Evolutionary conservation across 2,329 filamentous ascomycete genomes (phyloP), one percentile per base, ranked within the genome.

Genomic region (Colletotrichum salicis): DNA sequence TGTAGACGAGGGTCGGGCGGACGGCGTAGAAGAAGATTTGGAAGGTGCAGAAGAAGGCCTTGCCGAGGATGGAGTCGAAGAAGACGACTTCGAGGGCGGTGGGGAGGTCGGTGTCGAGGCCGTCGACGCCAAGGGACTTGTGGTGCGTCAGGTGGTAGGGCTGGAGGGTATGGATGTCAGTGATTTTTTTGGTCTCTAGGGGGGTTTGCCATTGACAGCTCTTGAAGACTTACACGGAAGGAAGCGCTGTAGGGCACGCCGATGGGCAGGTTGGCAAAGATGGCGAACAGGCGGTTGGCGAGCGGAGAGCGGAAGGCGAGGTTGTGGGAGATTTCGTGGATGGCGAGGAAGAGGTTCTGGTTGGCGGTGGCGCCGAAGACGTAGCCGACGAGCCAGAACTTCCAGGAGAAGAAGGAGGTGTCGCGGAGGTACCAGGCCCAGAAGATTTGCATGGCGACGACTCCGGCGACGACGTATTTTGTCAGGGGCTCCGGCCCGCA

Each of bases 1-100:
- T 90, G 88, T 97, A 97, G 77, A 99, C 89, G 84, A 95, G 92
- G 93, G 98, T 97, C 73, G 96, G 96, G 19, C 96, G 94, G 62
- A 99, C 84, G 78, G 96, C 96, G 86, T 99, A 99, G 89, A 99
- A 99, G 80, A 99, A 89, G 82, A 99, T 98, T 84, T 99, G 96
- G 86, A 98, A 99, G 76, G 96, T 99, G 85, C 93, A 96, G 89
- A 99, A 99, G 87, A 99, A 99, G 76, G 96, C 92, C 85, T 99
- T 99, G 81, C 96, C 96, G 22, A 96, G 90, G 77, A 99, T 92
- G 8, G 95, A 98, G 86, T 99, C 94, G 78, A 99, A 92, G 81
- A 99, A 93, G 80, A 97, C 84, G 74, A 95, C 96, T 85, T 99
- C 96, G 62, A 98, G 83, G 60, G 94, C 91, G 22, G 96, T 98